Evolutionary conservation across 2,329 filamentous ascomycete species (phyloP), one percentile per base, ranked within the genome.

Genomic region (Penicillium rolfsii): DNA sequence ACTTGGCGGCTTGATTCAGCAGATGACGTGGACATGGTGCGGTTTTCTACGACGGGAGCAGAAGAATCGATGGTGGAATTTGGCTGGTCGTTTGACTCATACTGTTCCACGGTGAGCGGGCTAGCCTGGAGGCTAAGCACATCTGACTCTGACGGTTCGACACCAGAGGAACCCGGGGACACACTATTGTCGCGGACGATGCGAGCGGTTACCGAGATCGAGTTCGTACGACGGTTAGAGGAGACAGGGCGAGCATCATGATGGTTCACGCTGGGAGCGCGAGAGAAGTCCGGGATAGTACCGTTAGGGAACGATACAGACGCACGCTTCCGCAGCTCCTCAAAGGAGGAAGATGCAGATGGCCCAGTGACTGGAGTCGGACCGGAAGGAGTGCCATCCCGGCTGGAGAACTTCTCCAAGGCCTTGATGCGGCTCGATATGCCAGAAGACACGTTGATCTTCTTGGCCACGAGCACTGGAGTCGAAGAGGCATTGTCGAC

Each of bases 351-450:
- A 66, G 88, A 85, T 70, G 89, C 85, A 1, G 85, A 80, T 7
- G 86, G 82, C 5, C 82, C 81, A 3, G 83, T 80, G 26, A 76
- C 60, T 67, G 70, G 61, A 66, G 57, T 57, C 33, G 70, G 57
- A 70, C 57, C 71, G 64, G 64, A 64, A 9, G 73, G 67, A 48
- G 75, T 64, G 66, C 76, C 69, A 59, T 74, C 68, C 77, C 61
- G 88, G 84, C 66, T 81, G 3, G 82, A 83, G 58, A 95, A 84
- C 75, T 92, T 93, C 73, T 97, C 91, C 56, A 99, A 82, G 6
- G 93, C 93, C 76, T 97, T 96, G 75, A 98, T 98, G 45, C 95
- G 89, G 74, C 94, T 91, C 3, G 94, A 96, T 62, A 99, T 97
- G 67, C 91, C 93, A 8, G 91, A 93, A 7, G 92, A 93, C 26